Evolutionary conservation across 257 asterid species (phyloP).

Genomic region (Knoxia roxburghii): DNA sequence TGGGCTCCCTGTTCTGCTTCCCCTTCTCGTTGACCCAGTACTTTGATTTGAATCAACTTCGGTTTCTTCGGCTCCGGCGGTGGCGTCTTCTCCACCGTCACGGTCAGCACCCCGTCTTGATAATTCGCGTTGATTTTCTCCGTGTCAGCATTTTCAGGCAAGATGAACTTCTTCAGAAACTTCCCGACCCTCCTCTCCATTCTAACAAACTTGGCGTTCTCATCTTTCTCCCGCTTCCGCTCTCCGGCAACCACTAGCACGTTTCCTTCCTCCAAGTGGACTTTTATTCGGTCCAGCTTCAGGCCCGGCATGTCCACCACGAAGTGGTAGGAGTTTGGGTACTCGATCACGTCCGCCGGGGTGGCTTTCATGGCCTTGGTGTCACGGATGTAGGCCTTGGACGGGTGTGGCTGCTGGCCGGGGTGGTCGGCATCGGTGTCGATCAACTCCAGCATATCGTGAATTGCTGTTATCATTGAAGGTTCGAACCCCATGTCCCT

Average conservation of each 20-base stretch:
- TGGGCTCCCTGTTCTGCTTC: neutral
- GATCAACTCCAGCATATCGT: conserved; percentile 23
- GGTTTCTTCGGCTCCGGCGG: conserved; percentile 88
- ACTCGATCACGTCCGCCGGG: conserved; percentile 29
- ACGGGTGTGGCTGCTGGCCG: conserved; percentile 16
- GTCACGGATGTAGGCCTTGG: conserved; percentile 22
- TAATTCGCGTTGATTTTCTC: conserved; percentile 15
- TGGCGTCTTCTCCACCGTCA: conserved; percentile 42
- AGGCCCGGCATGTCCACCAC: conserved; percentile 39
- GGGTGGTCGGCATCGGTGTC: conserved; percentile 13
- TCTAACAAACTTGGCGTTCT: conserved; percentile 19
- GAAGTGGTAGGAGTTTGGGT: conserved; percentile 17
- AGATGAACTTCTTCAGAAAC: conserved; percentile 29
- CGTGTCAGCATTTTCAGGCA: conserved; percentile 29
- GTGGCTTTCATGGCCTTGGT: conserved; percentile 30
- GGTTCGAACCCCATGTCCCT: conserved; percentile 24
- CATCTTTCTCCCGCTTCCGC: conserved; percentile 17
- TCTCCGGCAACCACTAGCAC: conserved; percentile 27
- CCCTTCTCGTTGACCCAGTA: conserved; percentile 23
- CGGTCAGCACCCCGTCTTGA: conserved; percentile 27
- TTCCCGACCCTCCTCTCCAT: conserved; percentile 30
- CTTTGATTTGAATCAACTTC: conserved; percentile 53
- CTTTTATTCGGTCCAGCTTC: conserved; percentile 19
- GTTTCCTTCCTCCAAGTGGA: conserved; percentile 28
- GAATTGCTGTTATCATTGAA: conserved; percentile 18